These are phyloP conservation scores for Melanogaster broomeanus DNA, from an alignment of 768 basidiomycete genomes.

Conservation along the genomic window DNA sequence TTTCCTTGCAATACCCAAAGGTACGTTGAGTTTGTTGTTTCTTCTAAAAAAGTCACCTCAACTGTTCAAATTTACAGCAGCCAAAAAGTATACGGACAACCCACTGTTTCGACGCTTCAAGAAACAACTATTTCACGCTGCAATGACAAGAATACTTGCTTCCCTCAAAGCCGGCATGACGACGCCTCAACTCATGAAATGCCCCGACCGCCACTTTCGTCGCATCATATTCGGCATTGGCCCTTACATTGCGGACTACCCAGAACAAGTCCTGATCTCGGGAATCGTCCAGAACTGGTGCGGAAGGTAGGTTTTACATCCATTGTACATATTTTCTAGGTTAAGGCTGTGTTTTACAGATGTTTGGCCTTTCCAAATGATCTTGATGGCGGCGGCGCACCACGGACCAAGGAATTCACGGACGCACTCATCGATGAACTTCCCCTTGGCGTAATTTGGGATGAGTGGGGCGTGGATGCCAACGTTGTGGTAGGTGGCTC, in stretches of 20 bases:
- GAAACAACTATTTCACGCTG: constrained; percentile 35
- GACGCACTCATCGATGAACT: not conserved
- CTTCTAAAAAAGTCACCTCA: not conserved
- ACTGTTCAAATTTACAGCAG: not conserved
- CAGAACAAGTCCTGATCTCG: constrained; percentile 36
- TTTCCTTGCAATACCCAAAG: constrained; percentile 34
- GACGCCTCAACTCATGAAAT: constrained; percentile 21
- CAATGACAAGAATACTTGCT: constrained; percentile 8
- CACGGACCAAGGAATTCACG: not conserved
- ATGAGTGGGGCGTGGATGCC: not conserved
- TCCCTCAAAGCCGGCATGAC: constrained; percentile 24
- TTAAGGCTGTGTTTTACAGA: not conserved
- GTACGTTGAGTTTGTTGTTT: constrained; percentile 9
- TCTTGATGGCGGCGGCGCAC: not conserved
- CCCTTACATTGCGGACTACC: constrained; percentile 43
- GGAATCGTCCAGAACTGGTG: constrained; percentile 39
- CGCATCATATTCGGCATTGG: constrained; percentile 30
- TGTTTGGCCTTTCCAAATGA: not conserved
- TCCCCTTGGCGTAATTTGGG: not conserved
- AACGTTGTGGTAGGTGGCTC: not conserved
- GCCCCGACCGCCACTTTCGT: constrained; percentile 22
- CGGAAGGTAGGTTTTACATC: not conserved
- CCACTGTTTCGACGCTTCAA: constrained; percentile 29
- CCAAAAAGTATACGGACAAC: constrained; percentile 4
- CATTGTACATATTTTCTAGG: not conserved